Evolutionary conservation across 805 yeast species (phyloP).

Genomic region (Wickerhamomyces sydowiorum): DNA sequence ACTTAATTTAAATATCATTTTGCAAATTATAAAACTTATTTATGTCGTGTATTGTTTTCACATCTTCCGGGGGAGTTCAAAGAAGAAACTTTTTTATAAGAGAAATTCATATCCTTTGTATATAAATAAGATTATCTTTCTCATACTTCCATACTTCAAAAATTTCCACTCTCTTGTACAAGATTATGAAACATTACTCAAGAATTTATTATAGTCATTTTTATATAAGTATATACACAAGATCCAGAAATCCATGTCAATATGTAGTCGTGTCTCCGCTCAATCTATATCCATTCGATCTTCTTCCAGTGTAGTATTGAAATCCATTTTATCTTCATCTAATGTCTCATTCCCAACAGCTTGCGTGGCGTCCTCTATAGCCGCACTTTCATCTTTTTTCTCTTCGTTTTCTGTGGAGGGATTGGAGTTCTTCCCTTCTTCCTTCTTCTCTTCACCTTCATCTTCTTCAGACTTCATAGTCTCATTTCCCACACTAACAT

Average conservation of each 20-base stretch:
- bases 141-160: too few relatives aligned
- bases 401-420: background rate
- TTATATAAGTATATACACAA: background rate
- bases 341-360: background rate
- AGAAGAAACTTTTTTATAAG: too few relatives aligned
- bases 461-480: constrained; percentile 10
- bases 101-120: too few relatives aligned
- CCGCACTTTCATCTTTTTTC: constrained; percentile 3
- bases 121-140: too few relatives aligned
- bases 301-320: background rate
- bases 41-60: too few relatives aligned
- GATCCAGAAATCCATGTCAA: too few relatives aligned
- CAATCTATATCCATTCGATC: constrained; percentile 2
- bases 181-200: too few relatives aligned
- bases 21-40: too few relatives aligned
- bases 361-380: constrained; percentile 3
- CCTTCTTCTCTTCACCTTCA: background rate
- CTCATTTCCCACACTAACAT: constrained; percentile 8
- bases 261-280: too few relatives aligned
- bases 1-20: too few relatives aligned
- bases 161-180: too few relatives aligned
- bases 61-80: too few relatives aligned
- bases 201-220: background rate
- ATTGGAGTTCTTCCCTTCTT: constrained; percentile 6
- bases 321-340: constrained; percentile 3